phyloP scores from a whole-genome alignment of 164 flowering plant species.

The Buxus sempervirens region DNA sequence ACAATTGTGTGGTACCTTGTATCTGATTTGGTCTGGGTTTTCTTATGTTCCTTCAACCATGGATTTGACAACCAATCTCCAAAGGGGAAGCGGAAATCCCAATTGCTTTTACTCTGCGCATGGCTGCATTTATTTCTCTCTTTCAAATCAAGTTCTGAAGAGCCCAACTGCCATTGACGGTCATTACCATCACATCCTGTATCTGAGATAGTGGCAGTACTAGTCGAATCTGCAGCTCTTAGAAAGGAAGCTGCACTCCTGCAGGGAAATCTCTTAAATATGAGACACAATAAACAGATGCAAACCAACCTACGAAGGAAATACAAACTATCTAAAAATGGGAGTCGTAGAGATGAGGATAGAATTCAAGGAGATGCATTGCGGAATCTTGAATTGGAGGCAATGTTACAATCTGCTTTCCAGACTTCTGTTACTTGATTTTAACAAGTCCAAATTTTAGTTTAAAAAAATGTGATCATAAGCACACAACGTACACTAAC shows the following conservation, averaged over 20 bases:
- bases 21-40: slow-evolving; percentile 22
- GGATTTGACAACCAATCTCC: slow-evolving; percentile 55
- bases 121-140: slow-evolving; percentile 23
- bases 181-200: slow-evolving; percentile 13
- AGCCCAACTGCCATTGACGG: slow-evolving; percentile 14
- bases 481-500: too few relatives aligned
- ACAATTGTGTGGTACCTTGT: slow-evolving; percentile 23
- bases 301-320: background rate
- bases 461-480: too few relatives aligned
- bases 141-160: slow-evolving; percentile 21
- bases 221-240: slow-evolving; percentile 39
- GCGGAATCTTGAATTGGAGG: background rate
- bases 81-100: slow-evolving; percentile 49
- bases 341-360: background rate
- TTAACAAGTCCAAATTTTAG: too few relatives aligned
- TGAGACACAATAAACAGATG: background rate
- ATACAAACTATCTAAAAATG: background rate
- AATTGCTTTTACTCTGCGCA: slow-evolving; percentile 12
- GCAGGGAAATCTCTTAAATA: slow-evolving; percentile 23
- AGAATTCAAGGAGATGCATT: background rate
- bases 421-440: too few relatives aligned
- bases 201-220: slow-evolving; percentile 22
- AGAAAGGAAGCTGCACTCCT: slow-evolving; percentile 74
- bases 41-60: slow-evolving; percentile 34
- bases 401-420: too few relatives aligned